A percentile compares a stretch with the other conserved stretches of the same genome.
Evolutionary conservation across 1,284 basidiomycete species (phyloP).

Genomic region (Malassezia sp.): DNA sequence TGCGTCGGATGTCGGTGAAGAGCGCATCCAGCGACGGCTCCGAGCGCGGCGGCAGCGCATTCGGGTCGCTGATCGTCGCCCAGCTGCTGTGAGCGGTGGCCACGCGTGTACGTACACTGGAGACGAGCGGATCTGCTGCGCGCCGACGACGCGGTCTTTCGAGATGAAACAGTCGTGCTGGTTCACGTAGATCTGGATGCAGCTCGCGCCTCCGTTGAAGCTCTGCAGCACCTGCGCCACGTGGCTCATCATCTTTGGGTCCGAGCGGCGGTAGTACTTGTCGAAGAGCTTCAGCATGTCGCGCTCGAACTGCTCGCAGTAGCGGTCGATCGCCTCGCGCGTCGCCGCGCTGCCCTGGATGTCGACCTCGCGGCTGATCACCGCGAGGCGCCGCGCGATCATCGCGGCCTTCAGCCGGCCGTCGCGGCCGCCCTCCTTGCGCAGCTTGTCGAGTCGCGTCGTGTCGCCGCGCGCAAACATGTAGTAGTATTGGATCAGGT

Average conservation of each 20-base stretch:
- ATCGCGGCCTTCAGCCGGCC: constrained; percentile 80
- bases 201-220: constrained; percentile 93
- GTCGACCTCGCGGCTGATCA: constrained; percentile 79
- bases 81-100: too few species aligned
- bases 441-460: constrained; percentile 61
- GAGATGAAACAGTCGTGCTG: constrained; percentile 65
- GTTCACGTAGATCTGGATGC: constrained; percentile 97
- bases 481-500: constrained; percentile 90
- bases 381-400: constrained; percentile 72
- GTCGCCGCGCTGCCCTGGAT: constrained; percentile 38
- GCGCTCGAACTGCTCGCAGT: constrained; percentile 97
- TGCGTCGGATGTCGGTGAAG: constrained; percentile 75
- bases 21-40: constrained; percentile 71
- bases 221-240: constrained; percentile 92
- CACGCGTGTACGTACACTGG: too few species aligned
- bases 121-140: constrained; percentile 54
- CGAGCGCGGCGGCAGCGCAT: constrained; percentile 62
- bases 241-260: constrained; percentile 99
- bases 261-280: constrained; percentile 70
- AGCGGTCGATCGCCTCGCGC: constrained; percentile 64
- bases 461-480: constrained; percentile 79
- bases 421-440: constrained; percentile 62
- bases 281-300: constrained; percentile 96
- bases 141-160: constrained; percentile 59
- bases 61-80: constrained; percentile 56